These are phyloP conservation scores for Starmerella ratchasimensis DNA, from an alignment of 805 yeast genomes.

Conservation along the genomic window DNA sequence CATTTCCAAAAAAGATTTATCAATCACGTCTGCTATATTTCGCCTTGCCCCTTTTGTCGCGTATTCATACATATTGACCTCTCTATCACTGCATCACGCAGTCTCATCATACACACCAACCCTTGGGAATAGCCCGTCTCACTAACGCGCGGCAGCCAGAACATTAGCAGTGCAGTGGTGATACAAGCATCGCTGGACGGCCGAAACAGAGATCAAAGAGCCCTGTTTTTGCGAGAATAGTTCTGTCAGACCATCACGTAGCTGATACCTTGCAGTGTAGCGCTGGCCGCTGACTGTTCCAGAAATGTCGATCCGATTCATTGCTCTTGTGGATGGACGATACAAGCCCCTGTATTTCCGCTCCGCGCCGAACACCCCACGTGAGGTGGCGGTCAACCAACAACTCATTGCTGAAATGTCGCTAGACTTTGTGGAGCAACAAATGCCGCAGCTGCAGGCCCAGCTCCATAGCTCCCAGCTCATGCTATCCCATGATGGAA, in stretches of 20 bases:
- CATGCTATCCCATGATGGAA: conserved; percentile 26
- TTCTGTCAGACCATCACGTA: neutral
- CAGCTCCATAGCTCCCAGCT: conserved; percentile 17
- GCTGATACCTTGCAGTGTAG: neutral
- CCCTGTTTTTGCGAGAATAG: neutral
- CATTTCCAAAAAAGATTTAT: too few species aligned
- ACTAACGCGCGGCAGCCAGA: too few species aligned
- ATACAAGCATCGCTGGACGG: neutral
- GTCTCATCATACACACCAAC: too few species aligned
- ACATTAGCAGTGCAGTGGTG: neutral
- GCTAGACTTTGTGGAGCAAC: conserved; percentile 24
- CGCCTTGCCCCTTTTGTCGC: too few species aligned
- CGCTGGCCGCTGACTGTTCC: neutral
- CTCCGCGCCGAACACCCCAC: conserved; percentile 6
- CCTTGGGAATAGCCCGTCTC: too few species aligned
- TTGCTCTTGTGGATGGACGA: conserved; percentile 15
- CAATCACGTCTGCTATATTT: too few species aligned
- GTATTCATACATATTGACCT: too few species aligned
- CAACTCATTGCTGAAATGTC: conserved; percentile 29
- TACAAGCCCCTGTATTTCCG: conserved; percentile 14
- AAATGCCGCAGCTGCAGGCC: conserved; percentile 13
- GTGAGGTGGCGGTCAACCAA: conserved; percentile 16
- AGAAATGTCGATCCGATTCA: conserved; percentile 14
- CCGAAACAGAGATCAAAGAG: neutral
- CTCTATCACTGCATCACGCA: too few species aligned